Conservation (phyloP, 2,329 filamentous ascomycete species). For the Exserohilum rostratum region DNA sequence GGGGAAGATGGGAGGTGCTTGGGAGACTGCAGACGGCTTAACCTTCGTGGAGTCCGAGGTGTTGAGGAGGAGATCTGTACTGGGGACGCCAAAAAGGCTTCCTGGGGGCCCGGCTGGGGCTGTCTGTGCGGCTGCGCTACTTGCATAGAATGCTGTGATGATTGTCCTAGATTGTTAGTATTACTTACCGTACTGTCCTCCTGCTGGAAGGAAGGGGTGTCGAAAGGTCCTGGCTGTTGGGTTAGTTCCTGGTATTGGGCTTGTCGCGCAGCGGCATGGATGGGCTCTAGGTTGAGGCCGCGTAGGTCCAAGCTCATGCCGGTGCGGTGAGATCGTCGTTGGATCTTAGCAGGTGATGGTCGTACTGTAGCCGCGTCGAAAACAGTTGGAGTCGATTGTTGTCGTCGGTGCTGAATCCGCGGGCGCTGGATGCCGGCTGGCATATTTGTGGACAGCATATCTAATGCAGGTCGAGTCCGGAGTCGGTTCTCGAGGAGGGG, state of each 20-base stretch:
- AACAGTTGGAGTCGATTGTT: conserved; percentile 81
- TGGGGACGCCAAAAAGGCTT: conserved; percentile 47
- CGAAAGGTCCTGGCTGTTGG: conserved; percentile 32
- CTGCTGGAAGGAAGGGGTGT: conserved; percentile 51
- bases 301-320: conserved; percentile 80
- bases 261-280: conserved; percentile 32
- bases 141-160: conserved; percentile 80
- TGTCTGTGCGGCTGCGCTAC: conserved; percentile 88
- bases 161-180: conserved; percentile 63
- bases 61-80: conserved; percentile 46
- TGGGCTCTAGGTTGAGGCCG: conserved; percentile 62
- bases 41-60: conserved; percentile 43
- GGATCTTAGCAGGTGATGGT: conserved; percentile 66
- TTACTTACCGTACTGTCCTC: conserved; percentile 61
- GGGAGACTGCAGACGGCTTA: conserved; percentile 41
- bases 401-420: conserved; percentile 79
- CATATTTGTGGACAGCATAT: conserved; percentile 78
- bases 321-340: conserved; percentile 68
- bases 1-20: conserved; percentile 40
- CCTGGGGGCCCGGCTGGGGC: conserved; percentile 73
- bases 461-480: conserved; percentile 74
- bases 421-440: conserved; percentile 74
- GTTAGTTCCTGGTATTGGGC: conserved; percentile 52
- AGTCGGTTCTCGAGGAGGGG: conserved; percentile 50
- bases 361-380: conserved; percentile 77